These are phyloP conservation scores for Tricholoma furcatifolium DNA, from an alignment of 768 basidiomycete genomes.

Conservation along the genomic window DNA sequence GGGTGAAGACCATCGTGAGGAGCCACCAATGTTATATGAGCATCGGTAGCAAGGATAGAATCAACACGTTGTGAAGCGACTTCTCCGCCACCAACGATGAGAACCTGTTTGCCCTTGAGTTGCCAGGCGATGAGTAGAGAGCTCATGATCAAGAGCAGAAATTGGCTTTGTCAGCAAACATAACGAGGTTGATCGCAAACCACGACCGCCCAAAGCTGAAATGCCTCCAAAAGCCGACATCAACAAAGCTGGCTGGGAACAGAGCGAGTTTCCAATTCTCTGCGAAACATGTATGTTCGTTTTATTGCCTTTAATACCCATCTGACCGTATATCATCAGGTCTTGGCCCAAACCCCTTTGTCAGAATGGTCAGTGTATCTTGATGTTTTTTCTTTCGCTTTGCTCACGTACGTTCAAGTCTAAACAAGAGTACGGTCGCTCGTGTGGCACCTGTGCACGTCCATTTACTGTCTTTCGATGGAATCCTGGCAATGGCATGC, in stretches of 20 bases:
- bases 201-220: constrained; percentile 8
- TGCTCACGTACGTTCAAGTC: constrained; percentile 51
- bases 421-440: constrained; percentile 94
- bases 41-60: constrained; percentile 80
- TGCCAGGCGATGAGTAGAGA: constrained; percentile 95
- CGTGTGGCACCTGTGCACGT: constrained; percentile 96
- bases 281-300: constrained; percentile 81
- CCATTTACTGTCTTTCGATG: constrained; percentile 98
- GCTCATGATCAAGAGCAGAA: constrained; percentile 26
- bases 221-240: constrained; percentile 88
- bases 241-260: constrained; percentile 94
- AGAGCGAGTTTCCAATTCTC: constrained; percentile 90
- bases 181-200: constrained; percentile 11
- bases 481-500: constrained; percentile 92
- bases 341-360: constrained; percentile 87
- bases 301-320: constrained; percentile 2
- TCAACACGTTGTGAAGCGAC: constrained; percentile 88
- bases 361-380: constrained; percentile 75
- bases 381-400: neutral
- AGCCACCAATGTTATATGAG: constrained; percentile 72
- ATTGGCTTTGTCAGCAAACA: constrained; percentile 11
- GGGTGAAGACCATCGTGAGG: constrained; percentile 67
- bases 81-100: constrained; percentile 92
- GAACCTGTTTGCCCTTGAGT: constrained; percentile 76
- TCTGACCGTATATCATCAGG: constrained; percentile 39